These are phyloP conservation scores for Phytophthora citrophthora DNA, from an alignment of 352 stramenopile genomes.

Conservation along the genomic window DNA sequence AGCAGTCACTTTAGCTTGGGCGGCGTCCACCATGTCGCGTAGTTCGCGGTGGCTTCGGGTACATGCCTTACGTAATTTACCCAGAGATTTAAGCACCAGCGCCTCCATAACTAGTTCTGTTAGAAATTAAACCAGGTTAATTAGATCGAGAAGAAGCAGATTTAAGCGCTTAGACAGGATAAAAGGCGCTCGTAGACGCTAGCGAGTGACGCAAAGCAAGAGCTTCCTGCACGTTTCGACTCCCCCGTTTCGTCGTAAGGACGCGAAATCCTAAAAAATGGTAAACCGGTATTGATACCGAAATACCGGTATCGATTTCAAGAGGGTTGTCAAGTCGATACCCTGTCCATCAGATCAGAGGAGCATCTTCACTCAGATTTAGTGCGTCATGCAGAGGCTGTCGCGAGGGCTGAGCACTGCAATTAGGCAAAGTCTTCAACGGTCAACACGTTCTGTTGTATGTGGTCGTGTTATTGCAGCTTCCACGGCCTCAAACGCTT, in stretches of 20 bases:
- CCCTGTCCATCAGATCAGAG: conserved; percentile 2
- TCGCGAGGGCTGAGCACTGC: conserved; percentile 15
- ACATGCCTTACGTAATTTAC: conserved; percentile 80
- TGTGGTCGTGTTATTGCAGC: conserved; percentile 1
- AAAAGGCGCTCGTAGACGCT: too few species aligned
- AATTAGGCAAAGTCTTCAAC: not conserved
- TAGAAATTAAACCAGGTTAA: too few species aligned
- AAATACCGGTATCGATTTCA: too few species aligned
- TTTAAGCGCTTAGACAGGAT: not conserved
- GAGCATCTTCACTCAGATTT: not conserved
- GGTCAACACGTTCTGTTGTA: not conserved
- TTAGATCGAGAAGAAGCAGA: not conserved
- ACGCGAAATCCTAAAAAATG: conserved; percentile 31
- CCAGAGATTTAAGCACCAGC: conserved; percentile 73
- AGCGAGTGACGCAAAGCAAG: not conserved
- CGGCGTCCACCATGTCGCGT: conserved; percentile 69
- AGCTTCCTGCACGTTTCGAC: conserved; percentile 6
- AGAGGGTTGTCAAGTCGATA: too few species aligned
- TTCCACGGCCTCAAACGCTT: not conserved
- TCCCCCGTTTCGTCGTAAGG: conserved; percentile 19
- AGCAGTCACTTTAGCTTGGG: conserved; percentile 50
- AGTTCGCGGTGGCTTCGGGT: conserved; percentile 79
- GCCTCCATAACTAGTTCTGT: conserved; percentile 49
- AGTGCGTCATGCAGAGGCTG: conserved; percentile 20
- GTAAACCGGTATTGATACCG: not conserved